Evolutionary conservation across 2,329 filamentous ascomycete species (phyloP).

Genomic region (Exophiala bonariae): DNA sequence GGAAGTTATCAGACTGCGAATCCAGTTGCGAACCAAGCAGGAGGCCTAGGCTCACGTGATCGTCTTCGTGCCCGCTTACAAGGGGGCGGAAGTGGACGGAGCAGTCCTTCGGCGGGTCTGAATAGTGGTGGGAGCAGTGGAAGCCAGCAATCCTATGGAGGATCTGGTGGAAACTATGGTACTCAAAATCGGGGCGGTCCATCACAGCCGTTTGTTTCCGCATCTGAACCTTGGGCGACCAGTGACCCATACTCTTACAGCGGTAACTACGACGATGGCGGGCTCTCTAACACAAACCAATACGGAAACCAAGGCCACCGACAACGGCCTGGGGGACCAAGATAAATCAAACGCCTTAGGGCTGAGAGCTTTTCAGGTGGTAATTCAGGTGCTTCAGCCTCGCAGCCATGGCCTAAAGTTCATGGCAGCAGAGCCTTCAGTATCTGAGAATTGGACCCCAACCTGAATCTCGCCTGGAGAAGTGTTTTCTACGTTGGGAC

Average conservation of each 20-base stretch:
- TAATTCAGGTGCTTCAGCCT: too few species aligned
- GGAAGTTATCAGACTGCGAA: slow-evolving; percentile 69
- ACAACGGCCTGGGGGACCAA: slow-evolving; percentile 25
- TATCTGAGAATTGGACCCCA: not conserved
- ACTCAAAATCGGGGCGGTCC: slow-evolving; percentile 12
- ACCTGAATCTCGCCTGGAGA: too few species aligned
- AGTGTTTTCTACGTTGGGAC: too few species aligned
- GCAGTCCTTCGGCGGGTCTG: slow-evolving; percentile 21
- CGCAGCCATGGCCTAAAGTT: too few species aligned
- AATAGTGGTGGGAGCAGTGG: slow-evolving; percentile 10
- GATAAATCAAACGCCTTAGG: slow-evolving; percentile 12
- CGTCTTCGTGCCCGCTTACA: slow-evolving; percentile 79
- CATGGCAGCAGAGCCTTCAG: too few species aligned
- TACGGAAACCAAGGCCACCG: slow-evolving; percentile 21
- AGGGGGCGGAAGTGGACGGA: slow-evolving; percentile 47
- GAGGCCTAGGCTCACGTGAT: slow-evolving; percentile 43
- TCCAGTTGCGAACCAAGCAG: slow-evolving; percentile 37
- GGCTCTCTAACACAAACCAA: slow-evolving; percentile 15
- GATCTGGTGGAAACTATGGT: slow-evolving; percentile 9
- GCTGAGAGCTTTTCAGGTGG: not conserved
- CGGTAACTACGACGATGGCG: slow-evolving; percentile 13
- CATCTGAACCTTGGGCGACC: slow-evolving; percentile 28
- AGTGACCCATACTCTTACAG: slow-evolving; percentile 18
- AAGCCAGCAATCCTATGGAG: slow-evolving; percentile 15
- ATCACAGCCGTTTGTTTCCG: slow-evolving; percentile 26